Evolutionary conservation across 2,329 filamentous ascomycete species (phyloP).

Genomic region (Gaeumannomyces sp.): DNA sequence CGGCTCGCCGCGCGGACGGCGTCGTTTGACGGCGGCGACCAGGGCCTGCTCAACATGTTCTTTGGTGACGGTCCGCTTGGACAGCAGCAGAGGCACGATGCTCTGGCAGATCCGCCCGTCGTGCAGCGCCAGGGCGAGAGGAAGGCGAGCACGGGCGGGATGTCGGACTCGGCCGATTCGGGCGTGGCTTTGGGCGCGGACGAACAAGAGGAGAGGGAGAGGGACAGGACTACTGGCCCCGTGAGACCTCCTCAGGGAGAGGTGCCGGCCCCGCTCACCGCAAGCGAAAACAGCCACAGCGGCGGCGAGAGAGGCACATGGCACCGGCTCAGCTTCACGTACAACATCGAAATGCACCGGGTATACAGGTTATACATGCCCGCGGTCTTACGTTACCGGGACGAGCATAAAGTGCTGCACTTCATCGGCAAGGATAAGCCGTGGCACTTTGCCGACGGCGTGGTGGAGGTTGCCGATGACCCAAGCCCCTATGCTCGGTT

Average conservation of each 20-base stretch:
- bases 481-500: slow-evolving; percentile 14
- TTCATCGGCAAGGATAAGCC: slow-evolving; percentile 65
- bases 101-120: too few species aligned
- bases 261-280: slow-evolving; percentile 9
- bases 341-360: slow-evolving; percentile 20
- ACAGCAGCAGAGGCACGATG: slow-evolving; percentile 10
- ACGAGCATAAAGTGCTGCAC: slow-evolving; percentile 54
- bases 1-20: slow-evolving; percentile 57
- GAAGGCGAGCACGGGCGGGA: too few species aligned
- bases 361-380: slow-evolving; percentile 20
- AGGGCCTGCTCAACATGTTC: slow-evolving; percentile 64
- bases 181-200: neutral
- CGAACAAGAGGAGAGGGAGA: neutral
- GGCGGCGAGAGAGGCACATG: slow-evolving; percentile 3
- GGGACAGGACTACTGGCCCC: neutral
- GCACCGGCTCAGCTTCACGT: slow-evolving; percentile 19
- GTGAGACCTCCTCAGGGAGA: neutral
- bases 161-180: neutral
- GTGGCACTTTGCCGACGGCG: slow-evolving; percentile 37
- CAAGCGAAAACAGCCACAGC: slow-evolving; percentile 10
- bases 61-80: slow-evolving; percentile 40
- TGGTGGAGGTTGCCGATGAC: slow-evolving; percentile 11
- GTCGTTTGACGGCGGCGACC: slow-evolving; percentile 67
- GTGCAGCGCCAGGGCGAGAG: neutral
- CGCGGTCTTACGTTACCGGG: slow-evolving; percentile 16